These are phyloP conservation scores for Tricholoma bakamatsutake DNA, from an alignment of 768 basidiomycete genomes.

Conservation along the genomic window DNA sequence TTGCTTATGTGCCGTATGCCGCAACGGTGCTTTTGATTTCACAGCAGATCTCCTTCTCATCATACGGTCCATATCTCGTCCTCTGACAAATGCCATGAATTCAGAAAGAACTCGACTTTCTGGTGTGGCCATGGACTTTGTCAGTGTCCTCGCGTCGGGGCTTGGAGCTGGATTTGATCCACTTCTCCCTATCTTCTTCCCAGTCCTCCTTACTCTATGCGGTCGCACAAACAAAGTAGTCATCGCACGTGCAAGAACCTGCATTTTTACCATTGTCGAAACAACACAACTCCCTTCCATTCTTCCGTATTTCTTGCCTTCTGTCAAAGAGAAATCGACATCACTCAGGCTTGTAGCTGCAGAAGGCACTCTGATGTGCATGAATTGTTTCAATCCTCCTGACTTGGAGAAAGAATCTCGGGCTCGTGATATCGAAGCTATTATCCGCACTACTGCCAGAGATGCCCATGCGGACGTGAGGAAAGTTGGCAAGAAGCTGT, in stretches of 20 bases:
- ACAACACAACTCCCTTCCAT: constrained; percentile 61
- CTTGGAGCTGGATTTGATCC: constrained; percentile 62
- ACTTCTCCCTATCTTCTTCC: constrained; percentile 61
- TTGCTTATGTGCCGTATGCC: constrained; percentile 7
- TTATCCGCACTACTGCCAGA: constrained; percentile 60
- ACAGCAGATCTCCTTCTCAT: constrained; percentile 10
- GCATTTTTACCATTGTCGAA: constrained; percentile 58
- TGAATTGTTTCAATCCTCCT: constrained; percentile 75
- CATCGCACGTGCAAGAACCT: constrained; percentile 55
- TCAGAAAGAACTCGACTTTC: constrained; percentile 31
- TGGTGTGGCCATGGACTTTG: constrained; percentile 55
- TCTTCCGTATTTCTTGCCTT: constrained; percentile 52
- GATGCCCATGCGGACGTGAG: constrained; percentile 77
- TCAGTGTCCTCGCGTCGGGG: constrained; percentile 46
- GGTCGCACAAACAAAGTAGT: constrained; percentile 77
- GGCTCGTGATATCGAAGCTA: constrained; percentile 59
- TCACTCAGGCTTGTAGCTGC: constrained; percentile 59
- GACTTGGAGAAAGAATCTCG: constrained; percentile 67
- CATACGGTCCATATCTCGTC: constrained; percentile 13
- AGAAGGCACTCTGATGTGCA: constrained; percentile 57
- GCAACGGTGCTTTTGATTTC: constrained; percentile 14
- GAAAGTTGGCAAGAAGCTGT: constrained; percentile 62
- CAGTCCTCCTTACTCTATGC: constrained; percentile 60
- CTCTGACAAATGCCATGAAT: constrained; percentile 11
- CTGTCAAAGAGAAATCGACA: constrained; percentile 62